phyloP scores from a whole-genome alignment of 2,329 filamentous ascomycete genomes.

The Epichloe festucae region DNA sequence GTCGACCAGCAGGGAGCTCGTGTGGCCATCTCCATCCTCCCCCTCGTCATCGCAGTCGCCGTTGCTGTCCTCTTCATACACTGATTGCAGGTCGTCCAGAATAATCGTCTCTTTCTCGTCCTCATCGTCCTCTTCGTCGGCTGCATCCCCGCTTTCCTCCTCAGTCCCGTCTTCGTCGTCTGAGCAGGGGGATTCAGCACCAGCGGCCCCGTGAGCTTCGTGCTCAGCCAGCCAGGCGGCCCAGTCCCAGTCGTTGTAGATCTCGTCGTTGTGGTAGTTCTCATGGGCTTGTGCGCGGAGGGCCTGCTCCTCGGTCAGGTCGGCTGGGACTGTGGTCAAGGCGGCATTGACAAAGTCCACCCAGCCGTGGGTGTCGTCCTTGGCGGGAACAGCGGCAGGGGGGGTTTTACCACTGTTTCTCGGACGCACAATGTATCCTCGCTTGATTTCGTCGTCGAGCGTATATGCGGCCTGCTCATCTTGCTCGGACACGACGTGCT shows the following conservation, averaged over 20 bases:
- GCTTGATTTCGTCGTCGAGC: constrained; percentile 21
- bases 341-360: constrained; percentile 14
- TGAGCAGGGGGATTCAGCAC: not conserved
- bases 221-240: constrained; percentile 10
- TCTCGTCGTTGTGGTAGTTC: constrained; percentile 9
- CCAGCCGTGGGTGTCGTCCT: constrained; percentile 14
- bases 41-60: constrained; percentile 2
- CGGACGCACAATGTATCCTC: constrained; percentile 18
- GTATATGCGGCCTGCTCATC: constrained; percentile 5
- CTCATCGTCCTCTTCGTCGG: constrained; percentile 2
- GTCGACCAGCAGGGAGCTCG: not conserved
- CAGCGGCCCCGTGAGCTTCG: not conserved
- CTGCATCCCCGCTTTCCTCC: not conserved
- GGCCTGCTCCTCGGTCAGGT: constrained; percentile 13
- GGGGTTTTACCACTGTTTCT: constrained; percentile 4
- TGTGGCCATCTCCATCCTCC: not conserved
- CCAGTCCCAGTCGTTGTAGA: constrained; percentile 12
- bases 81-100: not conserved
- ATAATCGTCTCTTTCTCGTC: constrained; percentile 5
- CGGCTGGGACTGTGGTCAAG: constrained; percentile 11
- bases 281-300: constrained; percentile 13
- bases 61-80: constrained; percentile 1
- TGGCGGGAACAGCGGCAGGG: constrained; percentile 6
- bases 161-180: not conserved
- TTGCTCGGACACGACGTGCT: constrained; percentile 2